phyloP scores from a whole-genome alignment of 371 early-diverging fungal genomes.

The Rhizopus stolonifer region DNA sequence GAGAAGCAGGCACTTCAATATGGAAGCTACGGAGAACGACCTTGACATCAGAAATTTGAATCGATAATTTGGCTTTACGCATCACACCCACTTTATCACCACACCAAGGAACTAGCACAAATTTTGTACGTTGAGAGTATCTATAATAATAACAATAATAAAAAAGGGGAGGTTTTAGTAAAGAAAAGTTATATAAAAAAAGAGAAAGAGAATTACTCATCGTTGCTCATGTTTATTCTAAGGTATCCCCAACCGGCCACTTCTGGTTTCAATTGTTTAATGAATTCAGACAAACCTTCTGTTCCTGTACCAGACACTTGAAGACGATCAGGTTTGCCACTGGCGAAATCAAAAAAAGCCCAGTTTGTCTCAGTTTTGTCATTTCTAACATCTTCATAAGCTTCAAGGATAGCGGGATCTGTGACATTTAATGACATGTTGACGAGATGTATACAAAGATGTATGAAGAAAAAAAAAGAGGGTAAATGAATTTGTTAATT shows the following conservation, averaged over 20 bases:
- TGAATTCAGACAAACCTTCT: constrained; percentile 74
- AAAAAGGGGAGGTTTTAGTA: neutral
- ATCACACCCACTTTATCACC: constrained; percentile 81
- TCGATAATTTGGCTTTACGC: constrained; percentile 82
- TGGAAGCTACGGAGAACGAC: constrained; percentile 66
- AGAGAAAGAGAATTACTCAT: no score
- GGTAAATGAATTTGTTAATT: no score
- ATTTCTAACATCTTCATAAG: constrained; percentile 73
- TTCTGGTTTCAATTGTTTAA: constrained; percentile 59
- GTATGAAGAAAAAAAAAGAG: no score
- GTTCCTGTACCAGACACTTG: constrained; percentile 54
- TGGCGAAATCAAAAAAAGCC: constrained; percentile 49
- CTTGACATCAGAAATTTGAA: constrained; percentile 82
- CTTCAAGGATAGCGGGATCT: constrained; percentile 56
- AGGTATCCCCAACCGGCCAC: constrained; percentile 82
- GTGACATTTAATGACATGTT: constrained; percentile 47
- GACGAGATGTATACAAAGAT: no score
- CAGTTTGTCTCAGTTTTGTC: constrained; percentile 74
- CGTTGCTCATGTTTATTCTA: constrained; percentile 78
- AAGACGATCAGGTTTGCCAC: constrained; percentile 48
- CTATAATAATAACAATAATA: constrained; percentile 3
- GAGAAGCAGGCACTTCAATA: constrained; percentile 72
- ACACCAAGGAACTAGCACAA: constrained; percentile 76
- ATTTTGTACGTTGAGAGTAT: constrained; percentile 66
- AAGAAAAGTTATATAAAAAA: no score